Percentiles rank a stretch among this genome's conserved stretches.
Conservation (phyloP, 148 eudicot species). For the Chenopodium quinoa region DNA sequence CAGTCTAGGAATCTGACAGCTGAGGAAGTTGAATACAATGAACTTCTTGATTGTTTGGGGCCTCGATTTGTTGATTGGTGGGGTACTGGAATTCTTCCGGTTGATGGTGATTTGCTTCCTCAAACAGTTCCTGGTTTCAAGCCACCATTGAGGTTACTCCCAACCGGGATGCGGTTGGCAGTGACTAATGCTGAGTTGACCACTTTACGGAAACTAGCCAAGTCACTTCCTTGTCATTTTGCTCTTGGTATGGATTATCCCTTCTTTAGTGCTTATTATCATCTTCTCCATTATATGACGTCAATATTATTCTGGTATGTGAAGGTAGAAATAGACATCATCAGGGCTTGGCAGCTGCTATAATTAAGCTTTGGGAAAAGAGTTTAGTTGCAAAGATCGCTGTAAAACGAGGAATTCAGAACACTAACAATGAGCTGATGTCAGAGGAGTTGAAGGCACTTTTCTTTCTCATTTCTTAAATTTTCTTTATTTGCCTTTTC, state of each 20-base stretch:
- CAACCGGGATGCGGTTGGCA: slow-evolving; percentile 76
- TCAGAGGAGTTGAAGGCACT: slow-evolving; percentile 85
- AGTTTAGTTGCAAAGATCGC: slow-evolving; percentile 95
- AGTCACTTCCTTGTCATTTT: slow-evolving; percentile 97
- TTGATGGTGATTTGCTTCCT: slow-evolving; percentile 95
- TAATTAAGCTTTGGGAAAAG: slow-evolving; percentile 95
- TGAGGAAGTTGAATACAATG: slow-evolving; percentile 71
- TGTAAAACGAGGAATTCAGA: slow-evolving; percentile 97
- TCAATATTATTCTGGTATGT: slow-evolving; percentile 18
- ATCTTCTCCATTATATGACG: slow-evolving; percentile 12
- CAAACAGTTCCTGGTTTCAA: slow-evolving; percentile 75
- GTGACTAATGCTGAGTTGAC: slow-evolving; percentile 87
- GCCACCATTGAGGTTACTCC: slow-evolving; percentile 89
- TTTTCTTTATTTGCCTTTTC: not conserved
- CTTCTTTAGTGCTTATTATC: slow-evolving; percentile 14
- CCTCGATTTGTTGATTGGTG: slow-evolving; percentile 99
- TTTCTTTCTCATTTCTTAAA: slow-evolving; percentile 2
- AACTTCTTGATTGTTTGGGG: slow-evolving; percentile 77
- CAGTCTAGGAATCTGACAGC: slow-evolving; percentile 51
- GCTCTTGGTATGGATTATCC: slow-evolving; percentile 68
- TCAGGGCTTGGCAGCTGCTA: slow-evolving; percentile 91
- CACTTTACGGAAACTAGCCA: slow-evolving; percentile 73
- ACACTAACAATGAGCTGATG: slow-evolving; percentile 92
- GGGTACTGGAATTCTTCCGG: slow-evolving; percentile 94
- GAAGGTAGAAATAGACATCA: slow-evolving; percentile 96